These are phyloP conservation scores for Calophaca sinica DNA, from an alignment of 306 rosid genomes.

Conservation along the genomic window DNA sequence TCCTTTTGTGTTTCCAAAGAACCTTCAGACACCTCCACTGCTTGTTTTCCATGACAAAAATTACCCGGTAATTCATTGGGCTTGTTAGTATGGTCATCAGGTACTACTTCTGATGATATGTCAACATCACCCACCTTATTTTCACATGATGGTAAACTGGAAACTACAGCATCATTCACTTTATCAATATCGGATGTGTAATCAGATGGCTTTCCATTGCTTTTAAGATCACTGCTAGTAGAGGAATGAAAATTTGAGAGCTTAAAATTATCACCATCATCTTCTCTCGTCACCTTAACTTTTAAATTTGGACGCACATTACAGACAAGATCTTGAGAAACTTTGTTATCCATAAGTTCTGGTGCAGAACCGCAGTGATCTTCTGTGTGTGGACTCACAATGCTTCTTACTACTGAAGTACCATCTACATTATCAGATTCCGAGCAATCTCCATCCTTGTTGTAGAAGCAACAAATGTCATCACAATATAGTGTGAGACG, in stretches of 20 bases:
- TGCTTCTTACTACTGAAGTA: constrained; percentile 50
- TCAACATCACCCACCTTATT: constrained; percentile 55
- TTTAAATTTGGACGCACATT: constrained; percentile 48
- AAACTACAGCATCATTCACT: constrained; percentile 49
- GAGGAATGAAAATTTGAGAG: constrained; percentile 57
- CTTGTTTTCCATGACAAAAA: constrained; percentile 58
- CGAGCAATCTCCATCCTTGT: constrained; percentile 64
- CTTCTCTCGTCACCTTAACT: constrained; percentile 62
- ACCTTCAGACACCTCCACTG: constrained; percentile 62
- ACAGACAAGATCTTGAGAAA: constrained; percentile 52
- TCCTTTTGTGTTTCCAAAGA: constrained; percentile 52
- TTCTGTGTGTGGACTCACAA: constrained; percentile 50
- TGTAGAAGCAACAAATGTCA: constrained; percentile 56
- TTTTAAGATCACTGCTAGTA: constrained; percentile 55
- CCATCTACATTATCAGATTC: constrained; percentile 46
- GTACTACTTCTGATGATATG: constrained; percentile 54
- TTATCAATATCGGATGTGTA: constrained; percentile 58
- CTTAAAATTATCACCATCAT: constrained; percentile 54
- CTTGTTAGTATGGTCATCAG: constrained; percentile 56
- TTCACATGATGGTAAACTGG: constrained; percentile 55
- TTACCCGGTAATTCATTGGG: constrained; percentile 56
- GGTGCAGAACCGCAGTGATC: constrained; percentile 51
- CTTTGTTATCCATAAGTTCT: constrained; percentile 57
- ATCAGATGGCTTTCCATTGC: constrained; percentile 54
- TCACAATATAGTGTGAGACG: constrained; percentile 41